A percentile compares a stretch with the other conserved stretches of the same genome.
phyloP scores from a whole-genome alignment of 768 basidiomycete species.

The Psilocybe azurescens region DNA sequence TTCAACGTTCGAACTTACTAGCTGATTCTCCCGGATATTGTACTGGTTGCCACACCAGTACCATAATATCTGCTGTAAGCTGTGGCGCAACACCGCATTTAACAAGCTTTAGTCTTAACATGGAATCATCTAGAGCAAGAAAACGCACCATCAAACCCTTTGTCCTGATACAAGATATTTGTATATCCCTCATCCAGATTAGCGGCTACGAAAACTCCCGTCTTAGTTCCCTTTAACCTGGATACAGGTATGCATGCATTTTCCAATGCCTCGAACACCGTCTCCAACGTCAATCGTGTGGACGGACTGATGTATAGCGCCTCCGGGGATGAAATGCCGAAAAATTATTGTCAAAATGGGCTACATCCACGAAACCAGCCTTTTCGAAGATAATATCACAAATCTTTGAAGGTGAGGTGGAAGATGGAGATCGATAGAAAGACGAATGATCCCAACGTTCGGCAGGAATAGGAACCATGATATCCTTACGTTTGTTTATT shows the following conservation, averaged over 20 bases:
- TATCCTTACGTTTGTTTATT: constrained; percentile 27
- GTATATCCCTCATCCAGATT: constrained; percentile 31
- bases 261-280: constrained; percentile 36
- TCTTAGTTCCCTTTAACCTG: constrained; percentile 30
- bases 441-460: constrained; percentile 37
- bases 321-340: constrained; percentile 34
- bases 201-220: constrained; percentile 32
- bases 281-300: constrained; percentile 32
- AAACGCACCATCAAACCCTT: constrained; percentile 28
- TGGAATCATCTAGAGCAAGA: background rate
- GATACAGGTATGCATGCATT: constrained; percentile 34
- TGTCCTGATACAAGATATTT: constrained; percentile 23
- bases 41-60: constrained; percentile 31
- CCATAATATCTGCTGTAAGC: constrained; percentile 34
- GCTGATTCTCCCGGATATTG: constrained; percentile 34
- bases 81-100: constrained; percentile 1
- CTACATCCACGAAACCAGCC: constrained; percentile 34
- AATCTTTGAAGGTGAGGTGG: constrained; percentile 5
- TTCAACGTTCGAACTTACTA: constrained; percentile 25
- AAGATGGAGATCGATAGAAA: constrained; percentile 26
- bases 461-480: constrained; percentile 26
- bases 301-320: constrained; percentile 28
- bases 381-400: constrained; percentile 32
- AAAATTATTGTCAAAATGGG: constrained; percentile 35
- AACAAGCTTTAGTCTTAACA: background rate